Conservation (phyloP, 2,329 filamentous ascomycete genomes). For the Pseudopithomyces chartarum region DNA sequence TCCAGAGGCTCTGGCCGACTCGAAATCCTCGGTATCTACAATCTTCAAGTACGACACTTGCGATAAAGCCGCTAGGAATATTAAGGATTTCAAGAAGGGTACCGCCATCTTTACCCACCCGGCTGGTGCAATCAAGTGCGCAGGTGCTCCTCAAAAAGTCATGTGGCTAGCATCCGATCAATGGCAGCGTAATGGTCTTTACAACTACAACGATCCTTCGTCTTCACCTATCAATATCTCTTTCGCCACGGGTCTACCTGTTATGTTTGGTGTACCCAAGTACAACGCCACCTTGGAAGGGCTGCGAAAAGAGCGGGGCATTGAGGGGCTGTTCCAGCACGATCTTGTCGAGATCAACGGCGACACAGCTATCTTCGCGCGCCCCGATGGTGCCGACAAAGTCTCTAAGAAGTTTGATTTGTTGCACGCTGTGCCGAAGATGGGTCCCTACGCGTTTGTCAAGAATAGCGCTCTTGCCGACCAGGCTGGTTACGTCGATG, state of each 20-base stretch:
- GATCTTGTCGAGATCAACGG: constrained; percentile 45
- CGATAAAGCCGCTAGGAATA: constrained; percentile 42
- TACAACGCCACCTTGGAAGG: constrained; percentile 44
- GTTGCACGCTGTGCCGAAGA: constrained; percentile 46
- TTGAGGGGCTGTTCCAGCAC: constrained; percentile 47
- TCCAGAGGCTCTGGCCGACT: constrained; percentile 43
- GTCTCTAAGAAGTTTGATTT: constrained; percentile 44
- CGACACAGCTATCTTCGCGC: constrained; percentile 42
- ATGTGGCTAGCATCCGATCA: constrained; percentile 50
- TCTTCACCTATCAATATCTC: constrained; percentile 41
- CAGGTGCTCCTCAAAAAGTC: constrained; percentile 47
- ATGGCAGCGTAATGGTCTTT: constrained; percentile 44
- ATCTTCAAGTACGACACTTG: constrained; percentile 47
- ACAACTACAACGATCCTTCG: constrained; percentile 29
- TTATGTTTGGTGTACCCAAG: constrained; percentile 49
- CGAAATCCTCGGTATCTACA: constrained; percentile 40
- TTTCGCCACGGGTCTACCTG: constrained; percentile 46
- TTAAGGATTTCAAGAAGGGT: constrained; percentile 40
- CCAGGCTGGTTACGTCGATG: constrained; percentile 44
- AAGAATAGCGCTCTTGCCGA: constrained; percentile 42
- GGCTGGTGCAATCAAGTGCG: constrained; percentile 47
- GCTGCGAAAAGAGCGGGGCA: constrained; percentile 41
- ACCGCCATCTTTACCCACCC: constrained; percentile 47
- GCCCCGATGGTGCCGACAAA: constrained; percentile 27
- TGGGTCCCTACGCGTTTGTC: constrained; percentile 44